These are phyloP conservation scores for Rickenella mellea DNA, from an alignment of 768 basidiomycete species.

Conservation along the genomic window DNA sequence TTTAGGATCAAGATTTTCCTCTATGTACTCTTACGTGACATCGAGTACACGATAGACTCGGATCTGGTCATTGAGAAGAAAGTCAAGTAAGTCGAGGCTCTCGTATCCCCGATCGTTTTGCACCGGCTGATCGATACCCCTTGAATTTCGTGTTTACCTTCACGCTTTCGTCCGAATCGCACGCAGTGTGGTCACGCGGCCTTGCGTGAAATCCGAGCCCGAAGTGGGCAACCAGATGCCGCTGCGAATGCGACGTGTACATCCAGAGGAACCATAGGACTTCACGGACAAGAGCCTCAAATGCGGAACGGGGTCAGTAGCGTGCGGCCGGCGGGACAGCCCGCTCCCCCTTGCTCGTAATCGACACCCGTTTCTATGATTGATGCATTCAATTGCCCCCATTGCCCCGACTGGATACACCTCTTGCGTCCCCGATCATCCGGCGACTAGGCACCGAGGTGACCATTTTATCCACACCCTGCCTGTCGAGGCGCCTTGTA, in stretches of 20 bases:
- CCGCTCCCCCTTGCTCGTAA: too few species aligned
- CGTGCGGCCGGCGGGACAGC: too few species aligned
- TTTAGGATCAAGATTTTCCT: slow-evolving; percentile 61
- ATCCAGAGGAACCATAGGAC: neutral
- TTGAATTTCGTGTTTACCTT: neutral
- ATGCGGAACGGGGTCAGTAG: too few species aligned
- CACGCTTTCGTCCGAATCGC: neutral
- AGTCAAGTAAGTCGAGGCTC: slow-evolving; percentile 39
- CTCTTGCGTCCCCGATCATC: too few species aligned
- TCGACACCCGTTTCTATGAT: too few species aligned
- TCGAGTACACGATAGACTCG: slow-evolving; percentile 43
- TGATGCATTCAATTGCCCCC: too few species aligned
- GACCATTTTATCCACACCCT: too few species aligned
- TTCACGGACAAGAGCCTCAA: too few species aligned
- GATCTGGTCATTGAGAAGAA: slow-evolving; percentile 51
- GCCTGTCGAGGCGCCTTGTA: too few species aligned
- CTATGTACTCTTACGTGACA: slow-evolving; percentile 46
- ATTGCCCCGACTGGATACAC: too few species aligned
- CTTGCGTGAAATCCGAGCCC: slow-evolving; percentile 47
- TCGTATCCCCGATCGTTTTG: neutral
- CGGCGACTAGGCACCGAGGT: too few species aligned
- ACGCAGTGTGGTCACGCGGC: slow-evolving; percentile 42
- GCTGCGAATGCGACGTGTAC: slow-evolving; percentile 32
- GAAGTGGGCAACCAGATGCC: slow-evolving; percentile 53
- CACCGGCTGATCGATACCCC: neutral